These are phyloP conservation scores for Haplosporangium gracile DNA, from an alignment of 192 early-diverging fungal genomes.

Conservation along the genomic window DNA sequence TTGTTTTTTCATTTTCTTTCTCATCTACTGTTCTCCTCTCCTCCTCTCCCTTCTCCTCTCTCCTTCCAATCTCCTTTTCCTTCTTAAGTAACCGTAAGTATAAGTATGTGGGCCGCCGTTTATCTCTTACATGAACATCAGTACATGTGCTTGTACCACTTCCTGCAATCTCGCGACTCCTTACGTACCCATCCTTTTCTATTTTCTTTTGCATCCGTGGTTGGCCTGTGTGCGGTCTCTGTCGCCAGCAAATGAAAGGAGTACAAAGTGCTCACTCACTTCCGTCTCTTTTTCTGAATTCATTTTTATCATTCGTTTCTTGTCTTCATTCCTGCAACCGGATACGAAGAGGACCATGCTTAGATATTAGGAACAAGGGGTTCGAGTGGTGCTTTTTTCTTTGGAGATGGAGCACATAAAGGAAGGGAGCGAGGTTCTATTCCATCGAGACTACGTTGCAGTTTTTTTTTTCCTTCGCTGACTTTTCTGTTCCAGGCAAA, in stretches of 20 bases:
- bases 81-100: background rate
- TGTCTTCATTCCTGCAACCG: background rate
- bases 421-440: background rate
- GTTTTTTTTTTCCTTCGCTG: too few relatives aligned
- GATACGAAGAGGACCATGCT: background rate
- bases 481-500: too few relatives aligned
- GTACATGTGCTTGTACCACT: background rate
- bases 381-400: too few relatives aligned
- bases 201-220: background rate
- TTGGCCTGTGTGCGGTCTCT: constrained; percentile 6
- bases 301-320: background rate
- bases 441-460: background rate
- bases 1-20: background rate
- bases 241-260: background rate
- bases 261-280: background rate
- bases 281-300: background rate
- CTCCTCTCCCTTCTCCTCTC: background rate
- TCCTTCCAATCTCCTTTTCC: background rate
- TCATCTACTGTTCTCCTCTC: background rate
- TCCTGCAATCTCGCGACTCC: background rate
- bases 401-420: background rate
- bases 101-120: background rate
- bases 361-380: background rate
- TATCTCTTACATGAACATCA: background rate
- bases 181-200: background rate